Base-by-base conservation (phyloP, 257 asterid genomes). In the Jacaranda copaia region DNA sequence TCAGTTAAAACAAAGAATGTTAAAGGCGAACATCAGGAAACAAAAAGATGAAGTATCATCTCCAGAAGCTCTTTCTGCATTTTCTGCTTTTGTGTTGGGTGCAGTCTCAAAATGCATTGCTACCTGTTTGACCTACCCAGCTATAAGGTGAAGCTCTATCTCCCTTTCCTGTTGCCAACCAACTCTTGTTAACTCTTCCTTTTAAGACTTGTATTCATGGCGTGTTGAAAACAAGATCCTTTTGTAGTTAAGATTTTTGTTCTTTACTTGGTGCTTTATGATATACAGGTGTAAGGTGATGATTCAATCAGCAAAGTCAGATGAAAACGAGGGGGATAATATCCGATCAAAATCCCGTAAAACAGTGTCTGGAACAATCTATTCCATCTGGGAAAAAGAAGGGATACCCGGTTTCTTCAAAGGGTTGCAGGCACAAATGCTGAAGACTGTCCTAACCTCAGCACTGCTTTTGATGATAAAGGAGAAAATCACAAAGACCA, bases 381-480 rank as follows among this genome's bases (percentile, higher is more conserved):
- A 19, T 68, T 81, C 92, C 63, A 87, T 93, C 38, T 93, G 96
- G 92, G 87, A 90, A 82, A 89, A 71, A 77, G 98, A 93, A 88
- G 98, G 98, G 53, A 58, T 88, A 39, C 72, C 76, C 0, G 95
- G 98, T 67, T 91, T 93, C 87, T 91, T 85, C 94, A 93, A 93
- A 82, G 98, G 98, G 38, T 71, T 93, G 75, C 92, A 92, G 80
- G 96, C 96, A 8, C 98, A 92, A 79, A 90, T 93, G 83, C 88
- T 93, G 83, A 93, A 93, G 82, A 93, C 98, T 9, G 97, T 93
- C 45, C 85, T 92, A 60, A 89, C 92, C 72, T 88, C 97, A 45
- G 98, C 98, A 0, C 81, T 93, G 77, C 91, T 92, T 56, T 81
- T 93, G 87, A 93, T 93, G 98, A 90, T 90, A 66, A 93, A 93